Conservation (phyloP, 495 filamentous ascomycete species). For the Symbiotaphrina buchneri region DNA sequence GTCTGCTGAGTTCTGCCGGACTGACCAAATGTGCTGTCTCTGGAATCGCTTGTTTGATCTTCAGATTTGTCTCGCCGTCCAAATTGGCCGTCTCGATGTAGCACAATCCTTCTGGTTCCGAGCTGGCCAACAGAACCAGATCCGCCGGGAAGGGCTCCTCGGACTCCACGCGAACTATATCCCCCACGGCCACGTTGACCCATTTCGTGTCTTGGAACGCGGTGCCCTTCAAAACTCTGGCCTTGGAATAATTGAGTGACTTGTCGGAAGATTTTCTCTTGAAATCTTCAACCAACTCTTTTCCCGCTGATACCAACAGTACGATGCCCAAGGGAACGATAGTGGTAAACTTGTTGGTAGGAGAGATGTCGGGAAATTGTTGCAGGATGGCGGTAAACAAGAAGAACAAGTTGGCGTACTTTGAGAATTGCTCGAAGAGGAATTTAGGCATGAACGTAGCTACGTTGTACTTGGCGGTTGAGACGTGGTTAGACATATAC, state of each 20-base stretch:
- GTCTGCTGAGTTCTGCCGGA: conserved; percentile 61
- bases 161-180: conserved; percentile 85
- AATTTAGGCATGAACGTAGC: conserved; percentile 95
- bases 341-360: conserved; percentile 87
- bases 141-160: conserved; percentile 95
- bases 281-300: conserved; percentile 87
- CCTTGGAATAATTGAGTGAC: conserved; percentile 71
- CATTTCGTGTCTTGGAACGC: conserved; percentile 72
- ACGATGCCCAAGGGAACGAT: conserved; percentile 84
- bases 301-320: conserved; percentile 77
- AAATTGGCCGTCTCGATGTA: conserved; percentile 99
- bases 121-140: conserved; percentile 75
- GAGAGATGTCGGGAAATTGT: conserved; percentile 87
- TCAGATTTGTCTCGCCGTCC: conserved; percentile 95
- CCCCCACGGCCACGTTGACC: conserved; percentile 84
- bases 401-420: conserved; percentile 99
- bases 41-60: conserved; percentile 95
- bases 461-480: conserved; percentile 93
- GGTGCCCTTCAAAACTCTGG: conserved; percentile 65
- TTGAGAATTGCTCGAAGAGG: conserved; percentile 96
- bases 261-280: conserved; percentile 75
- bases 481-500: conserved; percentile 89
- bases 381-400: conserved; percentile 90
- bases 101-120: conserved; percentile 92
- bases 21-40: conserved; percentile 81